These are phyloP conservation scores for Aspergillus nomiae DNA, from an alignment of 2,329 filamentous ascomycete genomes.

Conservation along the genomic window DNA sequence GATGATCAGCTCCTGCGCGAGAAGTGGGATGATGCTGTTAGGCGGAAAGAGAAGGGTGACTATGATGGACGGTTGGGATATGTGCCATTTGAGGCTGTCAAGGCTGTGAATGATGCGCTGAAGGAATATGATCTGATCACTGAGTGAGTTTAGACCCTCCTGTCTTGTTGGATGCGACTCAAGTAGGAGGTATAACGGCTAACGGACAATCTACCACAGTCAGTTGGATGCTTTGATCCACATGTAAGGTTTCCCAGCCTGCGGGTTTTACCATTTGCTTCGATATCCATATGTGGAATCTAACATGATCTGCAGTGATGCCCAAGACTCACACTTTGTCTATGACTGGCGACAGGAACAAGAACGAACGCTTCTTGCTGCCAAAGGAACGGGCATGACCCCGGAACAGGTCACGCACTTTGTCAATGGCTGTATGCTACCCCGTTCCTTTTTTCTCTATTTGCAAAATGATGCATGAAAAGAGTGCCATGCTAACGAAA, in stretches of 20 bases:
- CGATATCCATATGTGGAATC: background rate
- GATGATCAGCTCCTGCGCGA: conserved; percentile 55
- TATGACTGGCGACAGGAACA: conserved; percentile 85
- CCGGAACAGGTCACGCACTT: conserved; percentile 77
- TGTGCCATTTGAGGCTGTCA: conserved; percentile 58
- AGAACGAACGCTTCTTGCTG: conserved; percentile 68
- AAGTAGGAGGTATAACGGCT: conserved; percentile 9
- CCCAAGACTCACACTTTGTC: conserved; percentile 71
- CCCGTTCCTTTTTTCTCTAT: background rate
- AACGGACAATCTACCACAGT: conserved; percentile 27
- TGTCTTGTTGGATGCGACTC: background rate
- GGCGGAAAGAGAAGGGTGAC: conserved; percentile 49
- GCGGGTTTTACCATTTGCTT: background rate
- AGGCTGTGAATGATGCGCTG: conserved; percentile 62
- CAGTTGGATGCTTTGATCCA: conserved; percentile 66
- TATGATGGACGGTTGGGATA: conserved; percentile 56
- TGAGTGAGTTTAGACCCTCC: conserved; percentile 34
- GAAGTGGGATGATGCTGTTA: conserved; percentile 54
- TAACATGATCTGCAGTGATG: conserved; percentile 53
- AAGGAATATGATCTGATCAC: conserved; percentile 62
- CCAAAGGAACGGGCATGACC: conserved; percentile 76
- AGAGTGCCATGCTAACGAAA: background rate
- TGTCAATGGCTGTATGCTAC: conserved; percentile 64
- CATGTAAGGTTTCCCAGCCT: conserved; percentile 47
- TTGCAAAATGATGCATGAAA: background rate